Conservation (phyloP, 176 grass and related monocot species). For the Eleusine indica region DNA sequence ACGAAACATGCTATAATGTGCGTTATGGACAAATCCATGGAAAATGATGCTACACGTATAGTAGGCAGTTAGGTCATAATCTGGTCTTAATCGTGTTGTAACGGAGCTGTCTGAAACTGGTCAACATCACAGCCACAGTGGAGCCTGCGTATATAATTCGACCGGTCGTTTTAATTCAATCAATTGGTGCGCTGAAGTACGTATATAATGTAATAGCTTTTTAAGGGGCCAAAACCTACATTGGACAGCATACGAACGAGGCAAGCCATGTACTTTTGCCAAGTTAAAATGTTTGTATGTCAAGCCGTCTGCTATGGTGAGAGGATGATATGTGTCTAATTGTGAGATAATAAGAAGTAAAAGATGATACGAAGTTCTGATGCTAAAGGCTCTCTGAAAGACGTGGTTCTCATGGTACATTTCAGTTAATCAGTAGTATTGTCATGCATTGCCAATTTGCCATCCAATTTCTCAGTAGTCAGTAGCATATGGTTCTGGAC, state of each 20-base stretch:
- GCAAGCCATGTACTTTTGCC: neutral
- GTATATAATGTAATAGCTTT: neutral
- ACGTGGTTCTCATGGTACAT: too few relatives aligned
- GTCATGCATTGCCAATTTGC: too few relatives aligned
- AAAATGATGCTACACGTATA: neutral
- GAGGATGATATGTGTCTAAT: too few relatives aligned
- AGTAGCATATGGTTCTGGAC: neutral
- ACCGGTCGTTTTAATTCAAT: neutral
- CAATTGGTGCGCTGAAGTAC: neutral
- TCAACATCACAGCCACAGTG: neutral
- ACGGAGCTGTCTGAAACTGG: constrained; percentile 4
- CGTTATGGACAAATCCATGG: neutral
- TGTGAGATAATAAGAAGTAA: too few relatives aligned
- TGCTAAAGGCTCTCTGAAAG: too few relatives aligned
- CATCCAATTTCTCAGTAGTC: neutral
- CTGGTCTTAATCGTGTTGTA: neutral
- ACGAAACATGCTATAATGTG: neutral
- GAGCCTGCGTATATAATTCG: neutral
- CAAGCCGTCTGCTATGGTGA: too few relatives aligned
- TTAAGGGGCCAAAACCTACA: neutral
- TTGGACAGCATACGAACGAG: neutral
- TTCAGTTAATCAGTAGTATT: too few relatives aligned
- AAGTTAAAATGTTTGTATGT: neutral
- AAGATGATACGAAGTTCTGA: too few relatives aligned
- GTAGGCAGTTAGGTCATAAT: constrained; percentile 2